Evolutionary conservation across 2,329 filamentous ascomycete genomes (phyloP).

Genomic region (Nigrospora sphaerica): DNA sequence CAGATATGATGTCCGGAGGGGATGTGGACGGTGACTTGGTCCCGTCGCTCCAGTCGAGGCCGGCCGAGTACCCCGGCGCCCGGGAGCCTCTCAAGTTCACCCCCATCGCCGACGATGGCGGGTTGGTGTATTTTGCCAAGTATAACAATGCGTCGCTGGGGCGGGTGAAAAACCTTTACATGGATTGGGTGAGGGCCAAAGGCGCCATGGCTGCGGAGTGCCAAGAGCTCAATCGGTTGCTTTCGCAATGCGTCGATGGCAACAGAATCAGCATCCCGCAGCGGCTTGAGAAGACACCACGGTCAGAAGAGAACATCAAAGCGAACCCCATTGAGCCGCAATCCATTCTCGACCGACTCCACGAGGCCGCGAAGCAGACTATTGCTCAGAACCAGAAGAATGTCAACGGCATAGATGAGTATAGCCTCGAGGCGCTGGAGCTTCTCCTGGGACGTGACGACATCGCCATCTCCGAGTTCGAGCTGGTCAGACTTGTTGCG

Average conservation of each 20-base stretch:
- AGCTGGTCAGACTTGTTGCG: slow-evolving; percentile 23
- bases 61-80: slow-evolving; percentile 30
- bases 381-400: slow-evolving; percentile 1
- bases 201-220: slow-evolving; percentile 29
- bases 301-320: not conserved
- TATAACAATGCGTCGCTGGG: slow-evolving; percentile 30
- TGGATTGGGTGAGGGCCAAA: slow-evolving; percentile 29
- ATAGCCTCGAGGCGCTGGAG: slow-evolving; percentile 19
- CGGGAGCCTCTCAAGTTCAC: slow-evolving; percentile 27
- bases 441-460: slow-evolving; percentile 24
- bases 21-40: slow-evolving; percentile 34
- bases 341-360: slow-evolving; percentile 30
- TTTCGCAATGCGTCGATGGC: slow-evolving; percentile 33
- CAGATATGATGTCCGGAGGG: slow-evolving; percentile 34
- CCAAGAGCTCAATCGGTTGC: slow-evolving; percentile 32
- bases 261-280: slow-evolving; percentile 28
- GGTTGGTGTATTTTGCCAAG: slow-evolving; percentile 30
- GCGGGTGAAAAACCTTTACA: slow-evolving; percentile 30
- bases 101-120: slow-evolving; percentile 27
- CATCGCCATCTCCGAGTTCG: slow-evolving; percentile 28
- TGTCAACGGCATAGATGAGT: slow-evolving; percentile 5
- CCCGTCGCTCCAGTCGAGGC: slow-evolving; percentile 23
- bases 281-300: slow-evolving; percentile 22
- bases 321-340: slow-evolving; percentile 9
- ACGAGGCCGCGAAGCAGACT: slow-evolving; percentile 15